A percentile compares a stretch with the other conserved stretches of the same genome.
Evolutionary conservation across 2,329 filamentous ascomycete genomes (phyloP).

Genomic region (Colletotrichum brevisporum): DNA sequence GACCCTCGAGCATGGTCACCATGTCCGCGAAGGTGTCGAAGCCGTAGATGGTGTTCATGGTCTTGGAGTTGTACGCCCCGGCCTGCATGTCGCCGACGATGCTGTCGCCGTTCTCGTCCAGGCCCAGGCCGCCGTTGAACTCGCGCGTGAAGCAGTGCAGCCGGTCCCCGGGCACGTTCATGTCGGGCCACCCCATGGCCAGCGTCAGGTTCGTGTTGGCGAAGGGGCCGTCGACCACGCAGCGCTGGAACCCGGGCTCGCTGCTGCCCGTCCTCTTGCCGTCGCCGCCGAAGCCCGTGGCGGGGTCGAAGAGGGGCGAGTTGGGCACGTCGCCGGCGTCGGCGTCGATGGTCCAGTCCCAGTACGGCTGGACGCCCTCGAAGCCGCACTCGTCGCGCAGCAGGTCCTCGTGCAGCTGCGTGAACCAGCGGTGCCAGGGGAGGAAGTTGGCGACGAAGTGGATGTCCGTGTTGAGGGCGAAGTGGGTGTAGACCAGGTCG

Average conservation of each 20-base stretch:
- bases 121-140: constrained; percentile 39
- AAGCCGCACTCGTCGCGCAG: constrained; percentile 50
- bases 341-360: constrained; percentile 49
- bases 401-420: constrained; percentile 49
- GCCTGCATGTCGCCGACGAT: constrained; percentile 43
- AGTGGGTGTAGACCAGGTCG: constrained; percentile 42
- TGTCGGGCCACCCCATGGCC: constrained; percentile 41
- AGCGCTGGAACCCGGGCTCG: constrained; percentile 34
- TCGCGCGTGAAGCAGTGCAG: constrained; percentile 43
- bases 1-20: constrained; percentile 40
- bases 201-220: constrained; percentile 40
- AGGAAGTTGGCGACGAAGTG: constrained; percentile 50
- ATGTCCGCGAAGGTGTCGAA: constrained; percentile 39
- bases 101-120: constrained; percentile 35
- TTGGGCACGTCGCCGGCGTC: constrained; percentile 27
- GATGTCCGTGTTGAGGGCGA: constrained; percentile 36
- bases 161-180: constrained; percentile 35
- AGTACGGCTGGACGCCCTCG: constrained; percentile 51
- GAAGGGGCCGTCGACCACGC: constrained; percentile 46
- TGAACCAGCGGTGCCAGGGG: constrained; percentile 52
- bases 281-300: constrained; percentile 50
- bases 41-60: constrained; percentile 40
- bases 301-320: constrained; percentile 50
- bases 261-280: constrained; percentile 43
- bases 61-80: constrained; percentile 32